phyloP scores from a whole-genome alignment of 768 basidiomycete species.

The Mycena leptocephala region DNA sequence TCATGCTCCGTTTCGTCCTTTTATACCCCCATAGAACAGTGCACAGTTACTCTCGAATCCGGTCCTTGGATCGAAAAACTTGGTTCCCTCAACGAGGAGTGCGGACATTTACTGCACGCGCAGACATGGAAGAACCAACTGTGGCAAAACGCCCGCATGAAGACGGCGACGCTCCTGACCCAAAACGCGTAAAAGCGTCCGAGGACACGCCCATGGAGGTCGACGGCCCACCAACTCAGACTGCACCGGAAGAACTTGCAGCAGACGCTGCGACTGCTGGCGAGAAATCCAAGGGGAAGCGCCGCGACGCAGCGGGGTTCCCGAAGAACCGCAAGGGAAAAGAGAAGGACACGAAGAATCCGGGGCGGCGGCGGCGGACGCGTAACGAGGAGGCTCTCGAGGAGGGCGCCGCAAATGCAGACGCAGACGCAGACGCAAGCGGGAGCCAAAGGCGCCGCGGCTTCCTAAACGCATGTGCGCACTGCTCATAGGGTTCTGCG shows the following conservation, averaged over 20 bases:
- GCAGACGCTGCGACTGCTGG: not conserved
- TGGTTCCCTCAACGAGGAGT: not conserved
- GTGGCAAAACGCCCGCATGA: constrained; percentile 23
- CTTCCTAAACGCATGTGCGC: constrained; percentile 91
- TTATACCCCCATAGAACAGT: not conserved
- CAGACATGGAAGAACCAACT: constrained; percentile 5
- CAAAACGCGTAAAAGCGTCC: constrained; percentile 32
- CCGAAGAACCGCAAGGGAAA: constrained; percentile 53
- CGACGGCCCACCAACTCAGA: not conserved
- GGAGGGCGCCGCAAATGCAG: constrained; percentile 28
- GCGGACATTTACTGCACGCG: constrained; percentile 3
- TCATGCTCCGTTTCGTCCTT: constrained; percentile 7
- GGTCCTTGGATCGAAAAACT: not conserved
- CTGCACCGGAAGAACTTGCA: not conserved
- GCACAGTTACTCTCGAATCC: not conserved
- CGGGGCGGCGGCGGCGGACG: constrained; percentile 60
- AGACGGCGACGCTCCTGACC: constrained; percentile 19
- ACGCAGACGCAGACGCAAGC: constrained; percentile 22
- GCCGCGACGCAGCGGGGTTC: constrained; percentile 40
- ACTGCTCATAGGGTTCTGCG: constrained; percentile 91
- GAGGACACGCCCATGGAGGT: constrained; percentile 3
- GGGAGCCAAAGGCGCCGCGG: constrained; percentile 65
- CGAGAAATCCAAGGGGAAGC: constrained; percentile 8
- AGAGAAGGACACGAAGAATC: constrained; percentile 55
- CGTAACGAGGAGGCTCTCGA: constrained; percentile 54